Base-by-base conservation (phyloP, 345 rosid genomes). In the Populus tremula region DNA sequence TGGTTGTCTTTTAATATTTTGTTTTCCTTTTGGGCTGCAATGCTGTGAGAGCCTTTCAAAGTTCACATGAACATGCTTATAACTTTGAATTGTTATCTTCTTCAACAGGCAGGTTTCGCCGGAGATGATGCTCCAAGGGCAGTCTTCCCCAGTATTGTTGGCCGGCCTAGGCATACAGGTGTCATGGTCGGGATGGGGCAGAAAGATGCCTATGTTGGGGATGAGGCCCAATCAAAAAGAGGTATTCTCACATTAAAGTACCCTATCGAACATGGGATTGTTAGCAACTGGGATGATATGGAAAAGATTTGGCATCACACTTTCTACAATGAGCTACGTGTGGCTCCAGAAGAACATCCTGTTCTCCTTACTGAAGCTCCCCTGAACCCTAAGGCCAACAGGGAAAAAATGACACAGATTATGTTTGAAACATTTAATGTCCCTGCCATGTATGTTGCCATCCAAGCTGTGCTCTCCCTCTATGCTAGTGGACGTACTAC, bases 121-220 rank as follows among this genome's bases (percentile, higher is more conserved):
- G 36, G 67, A 23, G 67, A 63, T 23, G 67, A 63, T 63, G 67
- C 67, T 63, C 67, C 33, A 23, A 63, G 67, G 36, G 36, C 67
- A 25, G 67, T 63, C 67, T 63, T 63, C 36, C 67, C 36, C 36
- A 90, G 93, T 82, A 90, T 90, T 67, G 93, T 90, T 72, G 91
- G 93, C 45, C 87, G 91, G 70, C 90, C 91, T 47, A 87, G 93
- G 74, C 91, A 90, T 81, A 83, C 91, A 14, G 90, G 93, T 78
- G 91, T 90, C 69, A 88, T 88, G 91, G 91, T 88, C 71, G 91
- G 91, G 27, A 90, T 88, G 91, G 91, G 93, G 17, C 88, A 89
- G 81, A 89, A 89, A 74, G 91, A 89, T 79, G 92, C 92, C 18
- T 89, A 87, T 69, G 88, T 89, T 13, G 91, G 91, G 72, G 92